phyloP scores from a whole-genome alignment of 2,329 filamentous ascomycete genomes.

The Claviceps capensis region DNA sequence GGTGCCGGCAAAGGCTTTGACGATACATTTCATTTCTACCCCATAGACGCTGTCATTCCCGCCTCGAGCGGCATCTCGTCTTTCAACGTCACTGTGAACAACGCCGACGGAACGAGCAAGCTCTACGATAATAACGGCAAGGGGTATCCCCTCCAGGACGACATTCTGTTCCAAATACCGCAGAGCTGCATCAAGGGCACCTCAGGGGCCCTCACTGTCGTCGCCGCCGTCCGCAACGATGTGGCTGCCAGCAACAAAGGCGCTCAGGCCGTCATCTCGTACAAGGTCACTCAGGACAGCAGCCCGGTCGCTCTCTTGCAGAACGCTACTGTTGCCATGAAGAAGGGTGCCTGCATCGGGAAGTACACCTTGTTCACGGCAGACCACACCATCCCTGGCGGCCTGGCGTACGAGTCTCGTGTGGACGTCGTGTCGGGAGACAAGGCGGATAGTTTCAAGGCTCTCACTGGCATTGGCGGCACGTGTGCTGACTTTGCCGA shows the following conservation, averaged over 20 bases:
- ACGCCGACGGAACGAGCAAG: constrained; percentile 30
- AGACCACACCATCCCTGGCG: constrained; percentile 29
- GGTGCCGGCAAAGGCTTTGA: constrained; percentile 43
- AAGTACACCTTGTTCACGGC: constrained; percentile 34
- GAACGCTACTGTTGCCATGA: constrained; percentile 24
- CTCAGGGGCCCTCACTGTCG: constrained; percentile 28
- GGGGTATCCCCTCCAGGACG: constrained; percentile 40
- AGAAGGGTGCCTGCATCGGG: constrained; percentile 30
- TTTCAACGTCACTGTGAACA: constrained; percentile 39
- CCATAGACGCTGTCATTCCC: constrained; percentile 35
- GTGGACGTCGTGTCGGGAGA: constrained; percentile 31
- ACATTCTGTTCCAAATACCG: constrained; percentile 37
- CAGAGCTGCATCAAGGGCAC: constrained; percentile 40
- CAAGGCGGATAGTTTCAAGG: constrained; percentile 34
- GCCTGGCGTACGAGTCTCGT: constrained; percentile 28
- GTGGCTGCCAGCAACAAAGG: constrained; percentile 22
- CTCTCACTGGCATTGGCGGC: constrained; percentile 28
- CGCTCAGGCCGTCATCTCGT: constrained; percentile 28
- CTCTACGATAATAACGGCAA: constrained; percentile 43
- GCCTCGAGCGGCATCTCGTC: constrained; percentile 47
- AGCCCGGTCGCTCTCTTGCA: constrained; percentile 30
- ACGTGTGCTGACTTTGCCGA: constrained; percentile 29
- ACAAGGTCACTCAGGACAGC: constrained; percentile 25
- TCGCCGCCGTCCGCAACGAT: constrained; percentile 37
- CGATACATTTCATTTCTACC: constrained; percentile 43